Conservation (phyloP, 176 grass and related monocot species). For the Metroxylon sagu region DNA sequence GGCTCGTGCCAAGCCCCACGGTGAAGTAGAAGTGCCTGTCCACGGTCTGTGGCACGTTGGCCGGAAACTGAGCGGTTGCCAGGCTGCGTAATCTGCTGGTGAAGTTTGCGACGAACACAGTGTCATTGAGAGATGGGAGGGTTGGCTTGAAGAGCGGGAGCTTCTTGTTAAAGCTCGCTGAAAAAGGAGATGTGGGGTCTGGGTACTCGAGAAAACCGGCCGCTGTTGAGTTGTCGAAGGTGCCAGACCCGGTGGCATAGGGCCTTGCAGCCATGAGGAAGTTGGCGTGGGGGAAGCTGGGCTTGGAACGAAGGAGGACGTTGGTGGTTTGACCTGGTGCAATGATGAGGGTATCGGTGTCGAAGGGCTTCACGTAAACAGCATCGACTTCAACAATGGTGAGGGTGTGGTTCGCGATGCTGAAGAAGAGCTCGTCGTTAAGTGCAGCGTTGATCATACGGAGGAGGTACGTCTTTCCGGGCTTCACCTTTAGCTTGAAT, state of each 20-base stretch:
- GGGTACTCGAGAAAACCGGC: constrained; percentile 56
- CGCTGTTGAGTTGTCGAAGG: constrained; percentile 85
- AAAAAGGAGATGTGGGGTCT: not conserved
- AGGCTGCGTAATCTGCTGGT: constrained; percentile 57
- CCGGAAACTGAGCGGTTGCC: constrained; percentile 44
- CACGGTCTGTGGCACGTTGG: constrained; percentile 33
- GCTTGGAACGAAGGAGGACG: constrained; percentile 42
- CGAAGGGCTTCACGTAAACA: constrained; percentile 63
- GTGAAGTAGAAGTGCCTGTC: constrained; percentile 62
- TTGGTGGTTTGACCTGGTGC: constrained; percentile 58
- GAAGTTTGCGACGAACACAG: constrained; percentile 47
- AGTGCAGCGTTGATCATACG: constrained; percentile 75
- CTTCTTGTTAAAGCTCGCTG: constrained; percentile 16
- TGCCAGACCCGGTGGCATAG: constrained; percentile 39
- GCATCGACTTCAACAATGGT: constrained; percentile 66
- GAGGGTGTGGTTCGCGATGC: constrained; percentile 57
- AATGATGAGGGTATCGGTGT: constrained; percentile 39
- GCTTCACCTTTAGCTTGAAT: constrained; percentile 42
- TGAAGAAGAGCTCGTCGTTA: constrained; percentile 91
- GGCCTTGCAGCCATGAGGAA: constrained; percentile 51
- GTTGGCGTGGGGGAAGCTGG: not conserved
- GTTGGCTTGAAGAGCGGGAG: constrained; percentile 28
- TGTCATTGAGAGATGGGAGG: constrained; percentile 59
- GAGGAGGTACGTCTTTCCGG: constrained; percentile 52
- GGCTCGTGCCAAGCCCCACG: constrained; percentile 48